Conservation (phyloP, 2,329 filamentous ascomycete species). For the Claviceps pazoutovae region DNA sequence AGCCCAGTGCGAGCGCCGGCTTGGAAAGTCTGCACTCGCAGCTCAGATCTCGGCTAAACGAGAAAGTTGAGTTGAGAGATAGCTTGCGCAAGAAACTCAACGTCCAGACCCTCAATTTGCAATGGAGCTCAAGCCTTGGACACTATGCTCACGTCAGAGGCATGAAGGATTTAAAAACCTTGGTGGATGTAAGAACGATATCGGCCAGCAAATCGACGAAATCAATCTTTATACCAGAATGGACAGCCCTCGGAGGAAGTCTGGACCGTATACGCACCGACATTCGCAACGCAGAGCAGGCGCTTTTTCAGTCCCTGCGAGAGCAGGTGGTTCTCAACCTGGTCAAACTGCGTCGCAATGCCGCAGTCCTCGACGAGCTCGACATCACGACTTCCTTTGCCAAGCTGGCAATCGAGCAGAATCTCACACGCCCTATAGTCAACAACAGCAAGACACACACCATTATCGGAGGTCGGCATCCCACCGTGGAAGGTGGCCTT, state of each 20-base stretch:
- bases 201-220: conserved; percentile 72
- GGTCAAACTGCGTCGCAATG: conserved; percentile 76
- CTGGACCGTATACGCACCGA: conserved; percentile 66
- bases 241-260: conserved; percentile 65
- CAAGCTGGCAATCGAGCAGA: conserved; percentile 58
- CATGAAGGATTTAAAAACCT: conserved; percentile 42
- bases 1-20: conserved; percentile 49
- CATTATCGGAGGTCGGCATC: conserved; percentile 77
- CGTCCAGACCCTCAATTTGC: conserved; percentile 57
- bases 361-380: conserved; percentile 81
- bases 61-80: conserved; percentile 47
- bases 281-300: conserved; percentile 73
- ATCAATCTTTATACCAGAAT: conserved; percentile 71
- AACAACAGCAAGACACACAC: conserved; percentile 52
- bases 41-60: conserved; percentile 43
- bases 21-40: conserved; percentile 55
- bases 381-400: conserved; percentile 85
- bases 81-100: conserved; percentile 46
- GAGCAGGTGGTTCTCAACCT: conserved; percentile 67
- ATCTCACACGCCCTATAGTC: conserved; percentile 59
- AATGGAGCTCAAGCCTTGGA: conserved; percentile 75
- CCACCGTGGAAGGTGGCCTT: conserved; percentile 78
- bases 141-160: conserved; percentile 87
- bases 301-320: conserved; percentile 62
- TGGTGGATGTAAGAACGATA: conserved; percentile 31